A percentile compares a stretch with the other conserved stretches of the same genome.
These are phyloP conservation scores for Gomphus bonarii DNA, from an alignment of 1,284 basidiomycete genomes.

Conservation along the genomic window DNA sequence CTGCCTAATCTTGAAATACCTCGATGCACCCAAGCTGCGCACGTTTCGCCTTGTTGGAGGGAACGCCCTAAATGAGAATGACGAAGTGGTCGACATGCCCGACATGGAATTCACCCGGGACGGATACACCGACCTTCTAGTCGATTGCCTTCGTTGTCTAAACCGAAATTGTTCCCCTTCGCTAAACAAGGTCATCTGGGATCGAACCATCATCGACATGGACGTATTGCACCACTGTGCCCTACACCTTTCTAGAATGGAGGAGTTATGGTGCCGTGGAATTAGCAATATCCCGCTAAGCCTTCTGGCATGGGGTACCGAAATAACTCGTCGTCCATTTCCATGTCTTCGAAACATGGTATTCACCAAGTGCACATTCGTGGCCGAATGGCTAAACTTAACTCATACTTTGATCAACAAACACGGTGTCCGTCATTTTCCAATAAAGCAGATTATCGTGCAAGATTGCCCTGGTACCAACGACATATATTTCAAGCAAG, in stretches of 20 bases:
- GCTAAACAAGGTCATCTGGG: background rate
- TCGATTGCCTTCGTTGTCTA: background rate
- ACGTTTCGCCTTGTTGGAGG: constrained; percentile 1
- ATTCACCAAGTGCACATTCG: background rate
- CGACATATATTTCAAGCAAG: background rate
- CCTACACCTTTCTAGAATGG: background rate
- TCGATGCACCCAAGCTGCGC: background rate
- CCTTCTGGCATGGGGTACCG: background rate
- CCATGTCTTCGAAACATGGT: background rate
- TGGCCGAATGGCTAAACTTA: background rate
- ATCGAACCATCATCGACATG: background rate
- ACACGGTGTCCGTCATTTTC: background rate
- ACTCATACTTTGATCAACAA: background rate
- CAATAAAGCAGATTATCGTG: background rate
- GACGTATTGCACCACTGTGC: background rate
- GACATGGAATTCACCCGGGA: background rate
- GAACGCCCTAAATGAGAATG: background rate
- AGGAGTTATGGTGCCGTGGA: background rate
- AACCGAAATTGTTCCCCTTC: background rate
- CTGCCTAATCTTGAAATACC: constrained; percentile 5
- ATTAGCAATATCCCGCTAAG: background rate
- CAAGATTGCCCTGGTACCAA: background rate
- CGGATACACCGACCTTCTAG: background rate
- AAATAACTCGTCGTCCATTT: background rate
- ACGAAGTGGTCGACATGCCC: constrained; percentile 1